phyloP scores from a whole-genome alignment of 768 basidiomycete genomes.

The Daedaleopsis sinensis region DNA sequence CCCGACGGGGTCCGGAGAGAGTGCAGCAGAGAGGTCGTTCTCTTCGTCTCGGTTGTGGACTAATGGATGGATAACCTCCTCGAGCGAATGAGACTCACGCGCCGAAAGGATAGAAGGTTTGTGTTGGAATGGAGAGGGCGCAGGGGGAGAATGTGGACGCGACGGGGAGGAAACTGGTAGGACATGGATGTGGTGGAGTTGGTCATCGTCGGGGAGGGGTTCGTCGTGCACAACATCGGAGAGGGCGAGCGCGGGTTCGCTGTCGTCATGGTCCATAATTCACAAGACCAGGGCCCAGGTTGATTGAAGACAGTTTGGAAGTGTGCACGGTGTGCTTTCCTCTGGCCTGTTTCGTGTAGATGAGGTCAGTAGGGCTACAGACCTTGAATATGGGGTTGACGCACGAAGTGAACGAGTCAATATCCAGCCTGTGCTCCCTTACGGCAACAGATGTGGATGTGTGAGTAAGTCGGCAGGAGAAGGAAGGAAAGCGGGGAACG shows the following conservation, averaged over 20 bases:
- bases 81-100: conserved; percentile 36
- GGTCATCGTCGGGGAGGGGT: conserved; percentile 61
- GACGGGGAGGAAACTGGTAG: conserved; percentile 10
- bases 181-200: conserved; percentile 26
- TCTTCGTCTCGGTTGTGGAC: conserved; percentile 36
- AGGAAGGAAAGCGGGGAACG: too few relatives aligned
- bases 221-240: conserved; percentile 88
- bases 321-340: conserved; percentile 7
- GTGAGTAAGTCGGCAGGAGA: neutral
- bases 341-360: neutral
- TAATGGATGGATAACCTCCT: conserved; percentile 38
- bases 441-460: neutral
- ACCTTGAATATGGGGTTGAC: neutral
- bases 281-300: neutral
- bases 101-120: conserved; percentile 12
- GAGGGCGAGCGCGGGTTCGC: conserved; percentile 63
- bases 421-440: neutral
- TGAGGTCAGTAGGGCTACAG: conserved; percentile 12
- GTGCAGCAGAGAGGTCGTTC: conserved; percentile 35
- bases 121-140: conserved; percentile 22
- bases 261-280: conserved; percentile 55
- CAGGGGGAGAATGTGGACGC: conserved; percentile 23
- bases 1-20: conserved; percentile 26
- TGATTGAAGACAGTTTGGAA: conserved; percentile 2
- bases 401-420: neutral